These are phyloP conservation scores for Paracoccidioides lutzii DNA, from an alignment of 2,329 filamentous ascomycete genomes.

Conservation along the genomic window DNA sequence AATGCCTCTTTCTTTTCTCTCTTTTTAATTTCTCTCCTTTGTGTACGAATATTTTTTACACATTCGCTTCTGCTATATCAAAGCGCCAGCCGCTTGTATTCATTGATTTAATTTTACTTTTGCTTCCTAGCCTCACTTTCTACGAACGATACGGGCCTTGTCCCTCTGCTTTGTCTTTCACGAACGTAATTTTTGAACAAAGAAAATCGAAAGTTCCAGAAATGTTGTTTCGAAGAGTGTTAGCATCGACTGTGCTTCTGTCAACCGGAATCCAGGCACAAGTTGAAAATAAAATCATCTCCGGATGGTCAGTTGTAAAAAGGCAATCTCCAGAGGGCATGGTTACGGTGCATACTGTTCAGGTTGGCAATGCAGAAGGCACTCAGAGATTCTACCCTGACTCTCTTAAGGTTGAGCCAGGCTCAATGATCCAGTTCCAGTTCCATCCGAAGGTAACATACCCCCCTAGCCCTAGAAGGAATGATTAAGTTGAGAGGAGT, in stretches of 20 bases:
- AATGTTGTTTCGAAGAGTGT: neutral
- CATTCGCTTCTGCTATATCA: neutral
- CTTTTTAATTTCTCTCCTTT: neutral
- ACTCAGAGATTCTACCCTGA: conserved; percentile 53
- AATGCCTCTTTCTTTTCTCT: neutral
- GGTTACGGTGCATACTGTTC: conserved; percentile 47
- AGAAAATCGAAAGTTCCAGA: neutral
- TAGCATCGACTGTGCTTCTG: neutral
- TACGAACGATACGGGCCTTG: neutral
- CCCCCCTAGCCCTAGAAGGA: neutral
- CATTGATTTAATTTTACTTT: neutral
- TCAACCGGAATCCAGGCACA: neutral
- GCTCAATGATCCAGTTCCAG: conserved; percentile 42
- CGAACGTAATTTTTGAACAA: neutral
- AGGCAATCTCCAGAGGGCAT: conserved; percentile 1
- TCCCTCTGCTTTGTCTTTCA: neutral
- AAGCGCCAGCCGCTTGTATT: conserved; percentile 1
- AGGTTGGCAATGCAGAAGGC: conserved; percentile 45
- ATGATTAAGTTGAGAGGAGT: neutral
- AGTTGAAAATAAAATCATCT: neutral
- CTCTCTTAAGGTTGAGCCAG: conserved; percentile 49
- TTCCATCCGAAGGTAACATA: conserved; percentile 35
- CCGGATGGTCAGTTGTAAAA: neutral
- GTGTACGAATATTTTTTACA: neutral
- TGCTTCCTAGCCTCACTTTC: neutral